phyloP scores from a whole-genome alignment of 495 filamentous ascomycete species.

The Penicillium pancosmium region DNA sequence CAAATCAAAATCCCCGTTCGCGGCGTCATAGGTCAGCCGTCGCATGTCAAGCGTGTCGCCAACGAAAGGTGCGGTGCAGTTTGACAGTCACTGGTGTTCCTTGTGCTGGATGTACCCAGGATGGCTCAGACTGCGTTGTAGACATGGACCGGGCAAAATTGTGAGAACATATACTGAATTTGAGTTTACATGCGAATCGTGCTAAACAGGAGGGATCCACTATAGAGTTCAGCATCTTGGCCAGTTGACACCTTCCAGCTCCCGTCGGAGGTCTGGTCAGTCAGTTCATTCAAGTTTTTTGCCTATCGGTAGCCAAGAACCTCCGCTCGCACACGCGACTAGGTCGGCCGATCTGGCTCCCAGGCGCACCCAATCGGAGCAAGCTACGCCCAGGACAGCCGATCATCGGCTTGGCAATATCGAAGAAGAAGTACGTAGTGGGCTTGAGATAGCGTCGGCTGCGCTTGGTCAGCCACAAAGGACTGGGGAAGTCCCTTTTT shows the following conservation, averaged over 20 bases:
- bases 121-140: constrained; percentile 31
- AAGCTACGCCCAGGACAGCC: not conserved
- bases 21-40: constrained; percentile 39
- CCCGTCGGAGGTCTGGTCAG: not conserved
- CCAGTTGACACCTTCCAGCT: not conserved
- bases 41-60: constrained; percentile 35
- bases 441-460: constrained; percentile 33
- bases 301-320: not conserved
- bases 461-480: constrained; percentile 25
- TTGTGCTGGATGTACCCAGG: constrained; percentile 35
- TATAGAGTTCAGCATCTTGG: constrained; percentile 4
- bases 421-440: constrained; percentile 29
- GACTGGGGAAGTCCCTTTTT: constrained; percentile 31
- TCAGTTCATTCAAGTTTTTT: not conserved
- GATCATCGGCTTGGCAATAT: constrained; percentile 2
- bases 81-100: constrained; percentile 34
- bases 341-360: not conserved
- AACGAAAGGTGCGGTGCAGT: constrained; percentile 41
- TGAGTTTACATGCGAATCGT: not conserved
- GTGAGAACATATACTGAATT: not conserved
- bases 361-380: not conserved
- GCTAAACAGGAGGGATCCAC: not conserved
- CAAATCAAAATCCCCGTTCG: constrained; percentile 7
- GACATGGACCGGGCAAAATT: constrained; percentile 11
- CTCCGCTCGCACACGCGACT: not conserved